A percentile compares a stretch with the other conserved stretches of the same genome.
Conservation (phyloP, 768 basidiomycete genomes). For the Lactifluus hygrophoroides region DNA sequence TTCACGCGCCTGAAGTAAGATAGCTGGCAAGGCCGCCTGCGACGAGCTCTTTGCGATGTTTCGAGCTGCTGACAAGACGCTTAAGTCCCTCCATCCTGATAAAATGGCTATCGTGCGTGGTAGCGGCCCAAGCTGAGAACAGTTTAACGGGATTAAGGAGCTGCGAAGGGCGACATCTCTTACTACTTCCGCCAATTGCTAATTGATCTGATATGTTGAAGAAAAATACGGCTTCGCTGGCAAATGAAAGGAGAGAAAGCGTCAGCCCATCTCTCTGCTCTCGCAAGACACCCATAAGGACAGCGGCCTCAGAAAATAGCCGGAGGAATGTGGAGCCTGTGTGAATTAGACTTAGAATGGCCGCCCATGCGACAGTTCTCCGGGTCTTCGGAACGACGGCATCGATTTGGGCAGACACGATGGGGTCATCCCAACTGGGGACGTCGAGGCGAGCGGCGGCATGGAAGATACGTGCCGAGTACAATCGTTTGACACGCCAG, state of each 20-base stretch:
- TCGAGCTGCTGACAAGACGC: slow-evolving; percentile 38
- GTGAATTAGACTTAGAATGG: slow-evolving; percentile 36
- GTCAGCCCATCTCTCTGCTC: slow-evolving; percentile 58
- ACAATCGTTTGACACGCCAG: slow-evolving; percentile 51
- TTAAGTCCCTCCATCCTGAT: slow-evolving; percentile 59
- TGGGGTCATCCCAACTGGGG: slow-evolving; percentile 64
- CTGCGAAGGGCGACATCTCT: neutral
- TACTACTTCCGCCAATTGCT: slow-evolving; percentile 7
- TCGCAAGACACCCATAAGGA: slow-evolving; percentile 49
- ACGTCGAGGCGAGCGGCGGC: slow-evolving; percentile 67
- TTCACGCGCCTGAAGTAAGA: slow-evolving; percentile 35
- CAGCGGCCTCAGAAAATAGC: slow-evolving; percentile 49
- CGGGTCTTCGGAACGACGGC: slow-evolving; percentile 34
- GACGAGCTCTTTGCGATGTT: slow-evolving; percentile 66
- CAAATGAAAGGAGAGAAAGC: slow-evolving; percentile 49
- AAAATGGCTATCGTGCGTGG: slow-evolving; percentile 53
- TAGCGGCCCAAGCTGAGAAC: slow-evolving; percentile 61
- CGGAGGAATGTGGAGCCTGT: slow-evolving; percentile 40
- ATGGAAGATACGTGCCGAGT: slow-evolving; percentile 53
- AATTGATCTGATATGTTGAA: slow-evolving; percentile 5
- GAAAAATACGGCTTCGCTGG: slow-evolving; percentile 40
- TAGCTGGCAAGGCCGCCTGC: slow-evolving; percentile 53
- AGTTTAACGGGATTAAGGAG: neutral
- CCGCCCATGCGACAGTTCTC: slow-evolving; percentile 51
- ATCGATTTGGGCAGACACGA: slow-evolving; percentile 57